Conservation (phyloP, 2,329 filamentous ascomycete species). For the Amesomyces nigricolor region DNA sequence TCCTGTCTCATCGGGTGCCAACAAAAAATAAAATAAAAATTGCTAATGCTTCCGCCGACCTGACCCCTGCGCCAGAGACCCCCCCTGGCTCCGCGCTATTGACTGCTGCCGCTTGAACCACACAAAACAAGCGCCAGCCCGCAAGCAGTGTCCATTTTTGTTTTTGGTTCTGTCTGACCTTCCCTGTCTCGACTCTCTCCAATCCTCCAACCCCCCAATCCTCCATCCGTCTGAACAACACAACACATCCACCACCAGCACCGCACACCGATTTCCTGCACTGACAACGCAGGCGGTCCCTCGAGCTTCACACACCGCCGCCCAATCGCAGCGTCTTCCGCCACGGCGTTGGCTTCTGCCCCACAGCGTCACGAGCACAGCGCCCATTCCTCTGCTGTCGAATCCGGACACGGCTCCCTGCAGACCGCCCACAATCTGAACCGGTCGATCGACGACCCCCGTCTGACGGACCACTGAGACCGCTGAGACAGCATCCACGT, state of each 20-base stretch:
- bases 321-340: conserved; percentile 8
- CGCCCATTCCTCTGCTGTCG: conserved; percentile 7
- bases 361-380: conserved; percentile 20
- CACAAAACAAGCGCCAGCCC: conserved; percentile 9
- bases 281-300: conserved; percentile 2
- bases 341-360: background rate
- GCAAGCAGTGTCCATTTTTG: background rate
- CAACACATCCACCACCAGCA: background rate
- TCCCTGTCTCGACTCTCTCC: no score
- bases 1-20: background rate
- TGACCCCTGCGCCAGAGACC: background rate
- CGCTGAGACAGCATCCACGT: conserved; percentile 9
- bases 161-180: no score
- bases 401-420: conserved; percentile 13
- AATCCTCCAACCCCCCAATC: background rate
- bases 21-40: background rate
- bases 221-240: background rate
- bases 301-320: background rate
- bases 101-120: background rate
- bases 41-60: background rate
- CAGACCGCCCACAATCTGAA: conserved; percentile 16
- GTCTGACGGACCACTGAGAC: conserved; percentile 1
- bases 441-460: conserved; percentile 15
- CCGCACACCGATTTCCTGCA: conserved; percentile 2
- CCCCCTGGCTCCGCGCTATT: background rate